Evolutionary conservation across 1,284 basidiomycete genomes (phyloP).

Genomic region (Cryptococcus maquisensis): DNA sequence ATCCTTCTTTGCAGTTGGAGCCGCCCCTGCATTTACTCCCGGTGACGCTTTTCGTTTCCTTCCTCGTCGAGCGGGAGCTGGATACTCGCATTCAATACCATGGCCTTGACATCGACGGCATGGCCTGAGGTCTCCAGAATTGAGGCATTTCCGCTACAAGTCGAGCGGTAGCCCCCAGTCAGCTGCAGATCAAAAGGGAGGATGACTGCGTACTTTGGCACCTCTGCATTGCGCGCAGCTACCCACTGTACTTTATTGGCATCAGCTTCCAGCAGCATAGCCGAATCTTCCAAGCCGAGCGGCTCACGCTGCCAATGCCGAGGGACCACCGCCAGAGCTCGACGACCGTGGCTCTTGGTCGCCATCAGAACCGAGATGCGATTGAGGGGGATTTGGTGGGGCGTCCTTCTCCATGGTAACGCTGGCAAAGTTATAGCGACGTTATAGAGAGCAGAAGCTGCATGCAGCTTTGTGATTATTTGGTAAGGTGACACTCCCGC

Average conservation of each 20-base stretch:
- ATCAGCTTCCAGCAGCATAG: not conserved
- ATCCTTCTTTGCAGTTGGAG: not conserved
- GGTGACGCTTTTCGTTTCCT: slow-evolving; percentile 17
- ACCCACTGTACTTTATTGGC: not conserved
- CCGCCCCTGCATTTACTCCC: not conserved
- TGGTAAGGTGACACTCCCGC: no score
- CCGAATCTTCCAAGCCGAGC: no score
- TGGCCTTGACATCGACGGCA: slow-evolving; percentile 26
- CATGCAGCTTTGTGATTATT: no score
- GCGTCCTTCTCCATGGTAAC: no score
- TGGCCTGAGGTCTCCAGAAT: slow-evolving; percentile 17
- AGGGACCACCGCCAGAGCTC: no score
- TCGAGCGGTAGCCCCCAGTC: not conserved
- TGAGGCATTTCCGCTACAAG: slow-evolving; percentile 27
- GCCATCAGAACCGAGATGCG: no score
- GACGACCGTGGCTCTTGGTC: no score
- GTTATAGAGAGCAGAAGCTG: no score
- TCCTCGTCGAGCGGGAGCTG: slow-evolving; percentile 25
- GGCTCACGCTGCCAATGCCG: no score
- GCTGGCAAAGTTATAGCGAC: no score
- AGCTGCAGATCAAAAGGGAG: not conserved
- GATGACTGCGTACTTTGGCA: slow-evolving; percentile 18
- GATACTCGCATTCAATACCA: slow-evolving; percentile 25
- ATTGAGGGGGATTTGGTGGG: no score
- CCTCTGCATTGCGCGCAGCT: slow-evolving; percentile 27